Evolutionary conservation across 345 rosid species (phyloP), one percentile per base, ranked within the genome.

Genomic region (Mallotus nudiflorus): DNA sequence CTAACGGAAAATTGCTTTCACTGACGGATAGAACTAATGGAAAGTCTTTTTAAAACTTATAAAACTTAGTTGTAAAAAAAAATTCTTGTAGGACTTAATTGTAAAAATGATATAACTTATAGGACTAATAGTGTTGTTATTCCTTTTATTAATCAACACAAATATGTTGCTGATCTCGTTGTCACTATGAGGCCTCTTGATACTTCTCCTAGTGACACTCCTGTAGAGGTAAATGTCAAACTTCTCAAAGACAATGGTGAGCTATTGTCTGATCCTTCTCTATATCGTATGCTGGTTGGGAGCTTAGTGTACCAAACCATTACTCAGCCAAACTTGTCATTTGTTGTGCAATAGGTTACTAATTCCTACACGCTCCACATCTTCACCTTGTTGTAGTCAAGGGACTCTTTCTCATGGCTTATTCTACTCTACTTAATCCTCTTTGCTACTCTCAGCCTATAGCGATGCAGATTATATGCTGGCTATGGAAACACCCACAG

Each of bases 191-290:
- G 42, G 9, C 42, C 9, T 4, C 42, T 39, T 4, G 42, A 62
- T 62, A 18, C 4, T 18, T 16, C 9, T 62, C 27, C 29, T 62
- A 62, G 6, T 45, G 49, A 45, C 16, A 3, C 66, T 27, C 66
- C 50, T 62, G 37, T 62, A 20, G 46, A 67, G 14, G 40, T 28
- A 12, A 67, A 52, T 67, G n/a, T 52, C 10, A 67, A 67, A 39
- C 33, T 66, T 11, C 24, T 28, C 18, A 56, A 50, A 0, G 39
- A 18, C 1, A 19, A 51, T 66, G 70, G 31, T 19, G 46, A 66
- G 5, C 29, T 20, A 0, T 66, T 66, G 14, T 12, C 20, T 66
- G 60, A 66, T 51, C 46, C 59, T 11, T 51, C 15, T 1, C 27
- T 49, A 13, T 65, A 48, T 0, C 27, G 57, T 13, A 27, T 14